Conservation (phyloP, 768 basidiomycete species). For the Asterophora parasitica region DNA sequence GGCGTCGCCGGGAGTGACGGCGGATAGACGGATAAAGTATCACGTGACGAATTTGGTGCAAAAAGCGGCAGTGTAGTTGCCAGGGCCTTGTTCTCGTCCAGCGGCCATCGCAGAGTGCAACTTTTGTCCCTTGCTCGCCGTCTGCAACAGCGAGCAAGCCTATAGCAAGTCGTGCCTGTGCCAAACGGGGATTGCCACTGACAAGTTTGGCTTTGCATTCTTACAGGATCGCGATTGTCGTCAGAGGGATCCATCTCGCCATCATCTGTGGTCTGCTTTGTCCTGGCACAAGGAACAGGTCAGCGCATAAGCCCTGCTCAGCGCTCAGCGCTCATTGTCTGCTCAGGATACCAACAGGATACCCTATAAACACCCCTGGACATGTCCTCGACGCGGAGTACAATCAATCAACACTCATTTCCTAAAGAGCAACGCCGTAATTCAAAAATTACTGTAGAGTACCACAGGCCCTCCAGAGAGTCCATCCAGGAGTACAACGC, state of each 20-base stretch:
- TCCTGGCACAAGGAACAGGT: conserved; percentile 8
- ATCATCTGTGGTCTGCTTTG: conserved; percentile 12
- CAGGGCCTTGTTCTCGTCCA: conserved; percentile 4
- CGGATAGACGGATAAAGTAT: too few relatives aligned
- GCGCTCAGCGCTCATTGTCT: neutral
- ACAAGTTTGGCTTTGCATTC: conserved; percentile 7
- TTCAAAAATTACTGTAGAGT: conserved; percentile 70
- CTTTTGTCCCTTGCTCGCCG: conserved; percentile 4
- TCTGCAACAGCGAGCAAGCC: conserved; percentile 2
- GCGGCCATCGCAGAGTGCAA: neutral
- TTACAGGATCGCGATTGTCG: conserved; percentile 13
- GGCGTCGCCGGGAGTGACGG: too few relatives aligned
- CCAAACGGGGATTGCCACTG: conserved; percentile 10
- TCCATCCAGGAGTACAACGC: conserved; percentile 76
- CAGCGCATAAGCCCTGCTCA: conserved; percentile 8
- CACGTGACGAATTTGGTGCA: conserved; percentile 10
- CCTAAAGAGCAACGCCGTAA: conserved; percentile 39
- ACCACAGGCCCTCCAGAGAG: conserved; percentile 69
- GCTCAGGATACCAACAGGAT: neutral
- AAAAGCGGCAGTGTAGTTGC: conserved; percentile 12
- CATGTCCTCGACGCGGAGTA: conserved; percentile 44
- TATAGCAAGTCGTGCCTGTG: neutral
- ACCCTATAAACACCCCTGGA: conserved; percentile 10
- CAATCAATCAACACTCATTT: conserved; percentile 43
- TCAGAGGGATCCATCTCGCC: conserved; percentile 14